Conservation (phyloP, 164 flowering plant genomes). For the Annona cherimola region DNA sequence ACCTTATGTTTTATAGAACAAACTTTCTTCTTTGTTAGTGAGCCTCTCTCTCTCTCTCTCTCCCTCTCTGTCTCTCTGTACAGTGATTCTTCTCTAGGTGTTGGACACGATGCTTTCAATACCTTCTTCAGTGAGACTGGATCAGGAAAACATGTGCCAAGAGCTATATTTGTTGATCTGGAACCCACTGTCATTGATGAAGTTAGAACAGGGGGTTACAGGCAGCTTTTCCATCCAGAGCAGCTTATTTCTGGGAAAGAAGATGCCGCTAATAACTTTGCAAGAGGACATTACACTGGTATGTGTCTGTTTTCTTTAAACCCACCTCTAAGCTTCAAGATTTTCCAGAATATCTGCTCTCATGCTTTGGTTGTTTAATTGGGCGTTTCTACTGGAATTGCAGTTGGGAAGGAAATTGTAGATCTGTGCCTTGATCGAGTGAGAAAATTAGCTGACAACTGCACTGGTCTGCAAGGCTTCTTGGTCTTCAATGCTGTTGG, state of each 20-base stretch:
- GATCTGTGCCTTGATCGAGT: conserved; percentile 45
- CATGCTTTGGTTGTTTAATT: neutral
- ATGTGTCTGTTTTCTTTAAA: neutral
- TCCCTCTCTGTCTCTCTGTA: too few relatives aligned
- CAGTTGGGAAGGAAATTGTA: conserved; percentile 42
- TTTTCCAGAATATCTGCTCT: neutral
- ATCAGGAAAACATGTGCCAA: conserved; percentile 34
- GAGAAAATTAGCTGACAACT: conserved; percentile 48
- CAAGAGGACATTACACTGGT: conserved; percentile 40
- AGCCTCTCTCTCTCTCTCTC: too few relatives aligned
- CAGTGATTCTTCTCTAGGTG: conserved; percentile 6
- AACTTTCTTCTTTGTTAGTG: too few relatives aligned
- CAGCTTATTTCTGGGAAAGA: conserved; percentile 35
- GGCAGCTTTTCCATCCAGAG: conserved; percentile 39
- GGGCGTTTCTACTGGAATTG: neutral
- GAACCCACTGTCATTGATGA: conserved; percentile 44
- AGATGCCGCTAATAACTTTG: conserved; percentile 43
- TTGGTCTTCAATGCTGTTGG: conserved; percentile 43
- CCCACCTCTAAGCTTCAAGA: neutral
- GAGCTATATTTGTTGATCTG: conserved; percentile 36
- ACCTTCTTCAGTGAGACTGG: conserved; percentile 43
- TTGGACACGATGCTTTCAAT: conserved; percentile 31
- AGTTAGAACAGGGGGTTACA: conserved; percentile 30
- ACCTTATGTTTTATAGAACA: too few relatives aligned
- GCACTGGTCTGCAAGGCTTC: conserved; percentile 50